phyloP scores from a whole-genome alignment of 2,329 filamentous ascomycete genomes.

The Xylaria sp. region DNA sequence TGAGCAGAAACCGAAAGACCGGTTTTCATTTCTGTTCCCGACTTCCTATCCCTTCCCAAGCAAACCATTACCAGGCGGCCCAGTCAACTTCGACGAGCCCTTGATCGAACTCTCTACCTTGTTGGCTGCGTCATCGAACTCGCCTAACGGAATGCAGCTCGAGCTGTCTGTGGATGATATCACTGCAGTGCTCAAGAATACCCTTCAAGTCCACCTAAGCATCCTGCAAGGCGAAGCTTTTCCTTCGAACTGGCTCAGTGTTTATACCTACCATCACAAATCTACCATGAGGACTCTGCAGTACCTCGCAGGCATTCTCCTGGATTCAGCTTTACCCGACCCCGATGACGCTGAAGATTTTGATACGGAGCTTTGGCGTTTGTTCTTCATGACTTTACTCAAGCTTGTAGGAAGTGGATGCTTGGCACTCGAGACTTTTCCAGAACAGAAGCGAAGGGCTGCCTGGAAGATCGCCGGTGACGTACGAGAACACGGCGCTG shows the following conservation, averaged over 20 bases:
- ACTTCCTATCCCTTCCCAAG: slow-evolving; percentile 88
- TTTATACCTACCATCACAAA: slow-evolving; percentile 92
- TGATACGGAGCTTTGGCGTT: slow-evolving; percentile 92
- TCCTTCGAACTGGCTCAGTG: slow-evolving; percentile 88
- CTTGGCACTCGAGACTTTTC: slow-evolving; percentile 92
- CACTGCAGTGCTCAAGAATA: slow-evolving; percentile 78
- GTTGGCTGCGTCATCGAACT: slow-evolving; percentile 82
- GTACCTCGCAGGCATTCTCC: slow-evolving; percentile 80
- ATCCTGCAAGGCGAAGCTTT: slow-evolving; percentile 91
- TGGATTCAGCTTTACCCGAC: slow-evolving; percentile 86
- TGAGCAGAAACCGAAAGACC: slow-evolving; percentile 65
- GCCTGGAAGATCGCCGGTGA: slow-evolving; percentile 99
- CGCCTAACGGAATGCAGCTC: slow-evolving; percentile 77
- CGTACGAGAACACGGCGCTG: slow-evolving; percentile 89
- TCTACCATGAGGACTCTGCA: slow-evolving; percentile 88
- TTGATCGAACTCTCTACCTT: slow-evolving; percentile 90
- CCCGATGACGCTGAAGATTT: slow-evolving; percentile 93
- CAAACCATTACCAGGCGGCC: slow-evolving; percentile 70
- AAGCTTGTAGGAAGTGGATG: slow-evolving; percentile 90
- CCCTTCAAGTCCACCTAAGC: slow-evolving; percentile 86
- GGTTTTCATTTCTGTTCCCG: slow-evolving; percentile 89
- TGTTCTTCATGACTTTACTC: slow-evolving; percentile 89
- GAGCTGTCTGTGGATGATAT: slow-evolving; percentile 81
- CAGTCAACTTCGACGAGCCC: slow-evolving; percentile 79
- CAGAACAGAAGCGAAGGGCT: slow-evolving; percentile 93